These are phyloP conservation scores for Suillus decipiens DNA, from an alignment of 768 basidiomycete species.

Conservation along the genomic window DNA sequence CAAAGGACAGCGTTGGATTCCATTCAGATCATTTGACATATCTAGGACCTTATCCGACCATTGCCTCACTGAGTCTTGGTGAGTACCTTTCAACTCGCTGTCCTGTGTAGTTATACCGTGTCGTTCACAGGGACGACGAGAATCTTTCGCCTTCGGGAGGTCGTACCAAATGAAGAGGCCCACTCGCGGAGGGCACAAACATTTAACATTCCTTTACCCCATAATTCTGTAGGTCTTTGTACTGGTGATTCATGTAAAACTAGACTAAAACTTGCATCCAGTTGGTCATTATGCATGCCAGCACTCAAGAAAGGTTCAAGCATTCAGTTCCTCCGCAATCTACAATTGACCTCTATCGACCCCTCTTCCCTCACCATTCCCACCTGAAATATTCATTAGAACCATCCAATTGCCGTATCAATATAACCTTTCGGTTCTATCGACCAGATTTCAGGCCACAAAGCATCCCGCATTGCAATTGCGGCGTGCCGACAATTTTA, in stretches of 20 bases:
- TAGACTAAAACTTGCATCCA: slow-evolving; percentile 27
- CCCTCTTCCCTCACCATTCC: slow-evolving; percentile 45
- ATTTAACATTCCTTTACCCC: slow-evolving; percentile 72
- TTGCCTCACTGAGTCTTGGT: slow-evolving; percentile 84
- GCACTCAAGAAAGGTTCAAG: slow-evolving; percentile 81
- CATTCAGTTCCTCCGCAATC: slow-evolving; percentile 75
- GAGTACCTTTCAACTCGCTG: slow-evolving; percentile 16
- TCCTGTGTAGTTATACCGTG: neutral
- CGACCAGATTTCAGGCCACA: slow-evolving; percentile 75
- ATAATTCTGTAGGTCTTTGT: slow-evolving; percentile 66
- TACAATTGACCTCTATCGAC: slow-evolving; percentile 71
- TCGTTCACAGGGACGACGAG: slow-evolving; percentile 58
- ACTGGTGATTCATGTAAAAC: slow-evolving; percentile 3
- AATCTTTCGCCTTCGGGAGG: slow-evolving; percentile 75
- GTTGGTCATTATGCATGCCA: slow-evolving; percentile 88
- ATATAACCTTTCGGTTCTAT: slow-evolving; percentile 86
- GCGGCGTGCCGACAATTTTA: slow-evolving; percentile 68
- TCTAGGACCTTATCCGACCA: slow-evolving; percentile 82
- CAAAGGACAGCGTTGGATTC: slow-evolving; percentile 77
- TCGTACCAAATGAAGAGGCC: slow-evolving; percentile 64
- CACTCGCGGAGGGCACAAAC: slow-evolving; percentile 63
- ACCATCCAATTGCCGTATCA: slow-evolving; percentile 71
- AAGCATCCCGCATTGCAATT: slow-evolving; percentile 71
- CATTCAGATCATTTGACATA: slow-evolving; percentile 83
- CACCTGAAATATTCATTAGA: slow-evolving; percentile 30